These are phyloP conservation scores for Phyllachora maydis DNA, from an alignment of 2,329 filamentous ascomycete genomes.

Conservation along the genomic window DNA sequence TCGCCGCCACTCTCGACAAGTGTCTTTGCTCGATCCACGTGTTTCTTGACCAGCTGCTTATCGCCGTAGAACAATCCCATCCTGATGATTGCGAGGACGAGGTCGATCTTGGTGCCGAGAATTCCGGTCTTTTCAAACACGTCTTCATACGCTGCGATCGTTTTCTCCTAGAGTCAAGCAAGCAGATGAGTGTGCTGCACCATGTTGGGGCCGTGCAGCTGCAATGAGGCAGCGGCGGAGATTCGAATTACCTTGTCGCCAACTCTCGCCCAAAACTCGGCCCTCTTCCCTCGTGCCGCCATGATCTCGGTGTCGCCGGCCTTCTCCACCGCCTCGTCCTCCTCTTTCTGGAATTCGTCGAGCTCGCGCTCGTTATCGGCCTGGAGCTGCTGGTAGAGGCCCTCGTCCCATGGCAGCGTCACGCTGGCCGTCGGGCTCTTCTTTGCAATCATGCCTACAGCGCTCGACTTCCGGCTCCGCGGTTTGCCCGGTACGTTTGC, in stretches of 20 bases:
- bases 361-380: slow-evolving; percentile 63
- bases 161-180: slow-evolving; percentile 52
- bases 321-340: slow-evolving; percentile 88
- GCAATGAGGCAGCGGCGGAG: neutral
- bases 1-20: slow-evolving; percentile 91
- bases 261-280: slow-evolving; percentile 88
- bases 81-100: slow-evolving; percentile 89
- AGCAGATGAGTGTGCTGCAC: neutral
- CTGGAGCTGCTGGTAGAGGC: slow-evolving; percentile 57
- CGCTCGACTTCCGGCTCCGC: slow-evolving; percentile 46
- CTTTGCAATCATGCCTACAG: slow-evolving; percentile 56
- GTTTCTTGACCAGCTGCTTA: slow-evolving; percentile 80
- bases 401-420: slow-evolving; percentile 77
- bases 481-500: slow-evolving; percentile 30
- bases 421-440: slow-evolving; percentile 42
- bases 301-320: slow-evolving; percentile 91
- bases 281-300: slow-evolving; percentile 80
- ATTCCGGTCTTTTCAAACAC: slow-evolving; percentile 96
- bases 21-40: slow-evolving; percentile 70
- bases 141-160: slow-evolving; percentile 77
- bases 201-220: too few species aligned
- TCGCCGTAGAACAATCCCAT: slow-evolving; percentile 94
- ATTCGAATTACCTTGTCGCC: slow-evolving; percentile 62
- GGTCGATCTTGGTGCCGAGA: slow-evolving; percentile 89
- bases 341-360: slow-evolving; percentile 60